phyloP scores from a whole-genome alignment of 2,329 filamentous ascomycete genomes.

The Aspergillus candidus region DNA sequence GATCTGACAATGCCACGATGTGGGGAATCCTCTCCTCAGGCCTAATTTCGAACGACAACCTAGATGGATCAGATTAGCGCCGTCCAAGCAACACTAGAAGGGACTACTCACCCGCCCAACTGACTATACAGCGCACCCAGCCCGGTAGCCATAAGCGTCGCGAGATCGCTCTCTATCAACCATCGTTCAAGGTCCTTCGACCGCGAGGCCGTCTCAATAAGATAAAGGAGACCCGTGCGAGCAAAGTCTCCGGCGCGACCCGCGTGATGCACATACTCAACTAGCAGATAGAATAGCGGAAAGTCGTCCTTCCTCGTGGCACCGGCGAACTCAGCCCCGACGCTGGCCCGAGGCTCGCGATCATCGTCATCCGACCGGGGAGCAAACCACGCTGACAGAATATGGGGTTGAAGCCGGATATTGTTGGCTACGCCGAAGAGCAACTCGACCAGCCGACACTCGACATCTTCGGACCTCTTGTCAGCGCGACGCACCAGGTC shows the following conservation, averaged over 20 bases:
- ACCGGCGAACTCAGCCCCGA: constrained; percentile 68
- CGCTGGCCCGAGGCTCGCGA: constrained; percentile 37
- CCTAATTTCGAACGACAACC: constrained; percentile 70
- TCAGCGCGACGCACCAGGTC: constrained; percentile 71
- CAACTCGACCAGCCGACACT: constrained; percentile 83
- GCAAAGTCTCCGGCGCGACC: constrained; percentile 94
- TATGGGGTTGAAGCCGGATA: constrained; percentile 80
- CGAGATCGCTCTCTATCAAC: constrained; percentile 94
- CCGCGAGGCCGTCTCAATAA: constrained; percentile 85
- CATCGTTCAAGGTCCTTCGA: constrained; percentile 82
- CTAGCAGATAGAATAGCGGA: constrained; percentile 87
- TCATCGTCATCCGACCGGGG: constrained; percentile 43
- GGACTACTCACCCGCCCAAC: constrained; percentile 49
- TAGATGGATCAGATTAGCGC: constrained; percentile 49
- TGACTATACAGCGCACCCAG: constrained; percentile 72
- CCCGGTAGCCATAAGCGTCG: constrained; percentile 94
- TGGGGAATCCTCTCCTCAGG: constrained; percentile 63
- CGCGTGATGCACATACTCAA: constrained; percentile 95
- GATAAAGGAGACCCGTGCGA: constrained; percentile 84
- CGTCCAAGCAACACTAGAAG: constrained; percentile 30
- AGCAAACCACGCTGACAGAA: constrained; percentile 88
- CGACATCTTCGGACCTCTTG: constrained; percentile 66
- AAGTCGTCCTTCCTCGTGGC: constrained; percentile 88
- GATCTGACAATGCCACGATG: constrained; percentile 84
- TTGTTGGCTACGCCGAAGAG: constrained; percentile 96